Evolutionary conservation across 2,329 filamentous ascomycete genomes (phyloP).

Genomic region (Tolypocladium cylindrosporum): DNA sequence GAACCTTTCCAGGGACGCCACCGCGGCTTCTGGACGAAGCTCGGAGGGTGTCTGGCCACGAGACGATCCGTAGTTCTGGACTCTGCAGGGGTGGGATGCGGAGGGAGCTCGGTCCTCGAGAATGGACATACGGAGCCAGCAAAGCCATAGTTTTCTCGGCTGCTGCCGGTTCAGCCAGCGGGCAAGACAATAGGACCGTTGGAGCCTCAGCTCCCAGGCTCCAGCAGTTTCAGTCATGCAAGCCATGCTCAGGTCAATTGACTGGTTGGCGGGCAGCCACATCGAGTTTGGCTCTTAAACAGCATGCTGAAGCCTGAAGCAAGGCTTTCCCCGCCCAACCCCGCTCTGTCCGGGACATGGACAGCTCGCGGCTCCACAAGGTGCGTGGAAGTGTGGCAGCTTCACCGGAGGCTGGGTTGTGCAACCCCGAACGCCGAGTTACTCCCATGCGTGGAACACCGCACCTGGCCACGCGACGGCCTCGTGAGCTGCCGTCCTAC

Average conservation of each 20-base stretch:
- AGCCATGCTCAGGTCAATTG: background rate
- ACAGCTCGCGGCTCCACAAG: background rate
- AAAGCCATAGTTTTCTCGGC: background rate
- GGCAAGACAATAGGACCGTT: background rate
- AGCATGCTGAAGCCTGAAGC: background rate
- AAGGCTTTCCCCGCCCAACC: background rate
- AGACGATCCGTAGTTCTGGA: background rate
- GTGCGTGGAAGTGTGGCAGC: background rate
- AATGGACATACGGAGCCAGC: background rate
- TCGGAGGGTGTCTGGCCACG: background rate
- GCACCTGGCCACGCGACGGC: background rate
- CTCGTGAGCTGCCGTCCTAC: background rate
- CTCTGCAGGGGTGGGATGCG: background rate
- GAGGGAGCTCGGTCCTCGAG: background rate
- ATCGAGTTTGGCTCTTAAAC: background rate
- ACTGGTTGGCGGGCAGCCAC: background rate
- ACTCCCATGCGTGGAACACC: background rate
- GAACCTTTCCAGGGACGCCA: background rate
- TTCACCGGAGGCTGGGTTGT: background rate
- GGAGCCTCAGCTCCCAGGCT: background rate
- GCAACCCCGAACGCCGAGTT: conserved; percentile 11
- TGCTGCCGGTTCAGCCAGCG: background rate
- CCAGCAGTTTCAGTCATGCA: background rate
- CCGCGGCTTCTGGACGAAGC: background rate
- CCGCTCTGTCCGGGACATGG: background rate